Evolutionary conservation across 1,284 basidiomycete species (phyloP), one percentile per base, ranked within the genome.

Genomic region (Peniophora sp.): DNA sequence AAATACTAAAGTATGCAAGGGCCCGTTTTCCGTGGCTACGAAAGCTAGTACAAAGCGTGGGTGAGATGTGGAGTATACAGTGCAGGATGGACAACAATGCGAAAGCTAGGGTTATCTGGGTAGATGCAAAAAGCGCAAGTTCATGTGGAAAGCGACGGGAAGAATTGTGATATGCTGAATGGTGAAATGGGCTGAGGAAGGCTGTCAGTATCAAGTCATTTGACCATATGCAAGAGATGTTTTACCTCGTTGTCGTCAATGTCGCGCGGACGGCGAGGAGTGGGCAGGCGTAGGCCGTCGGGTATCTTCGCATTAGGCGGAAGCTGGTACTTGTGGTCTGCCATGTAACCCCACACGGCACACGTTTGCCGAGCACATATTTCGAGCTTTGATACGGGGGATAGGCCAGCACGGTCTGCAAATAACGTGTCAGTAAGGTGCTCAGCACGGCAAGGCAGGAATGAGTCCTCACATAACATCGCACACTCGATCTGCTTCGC

Each of bases 401-500:
- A 74, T 48, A 70, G 66, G 5, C 73, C 73, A 1, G 67, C 69
- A 45, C 74, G 69, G 61, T 78, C 85, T 89, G 50, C 41, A 50
- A 10, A 20, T 47, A 2, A 16, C 19, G 20, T 41, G 38, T 41
- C 16, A 32, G 27, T 32, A 41, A 6, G 38, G 8, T 16, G 5
- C 38, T 41, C 38, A 41, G 19, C 5, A 5, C 8, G 8, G 16
- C 5, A n/a, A 41, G 38, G 38, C 8, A 17, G 38, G 16, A 16
- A 38, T 52, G 12, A 22, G 12, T 1, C 71, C 88, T 62, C 58
- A 89, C 89, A 71, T 3, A 95, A 67, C 48, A 95, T 89, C 10
- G 92, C 92, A 47, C 80, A 78, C 57, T 94, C 89, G 50, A 96
- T 83, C 67, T 93, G 89, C 53, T 90, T 85, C 1, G 92, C 92